phyloP scores from a whole-genome alignment of 495 filamentous ascomycete species.

The Xylaria venustula region DNA sequence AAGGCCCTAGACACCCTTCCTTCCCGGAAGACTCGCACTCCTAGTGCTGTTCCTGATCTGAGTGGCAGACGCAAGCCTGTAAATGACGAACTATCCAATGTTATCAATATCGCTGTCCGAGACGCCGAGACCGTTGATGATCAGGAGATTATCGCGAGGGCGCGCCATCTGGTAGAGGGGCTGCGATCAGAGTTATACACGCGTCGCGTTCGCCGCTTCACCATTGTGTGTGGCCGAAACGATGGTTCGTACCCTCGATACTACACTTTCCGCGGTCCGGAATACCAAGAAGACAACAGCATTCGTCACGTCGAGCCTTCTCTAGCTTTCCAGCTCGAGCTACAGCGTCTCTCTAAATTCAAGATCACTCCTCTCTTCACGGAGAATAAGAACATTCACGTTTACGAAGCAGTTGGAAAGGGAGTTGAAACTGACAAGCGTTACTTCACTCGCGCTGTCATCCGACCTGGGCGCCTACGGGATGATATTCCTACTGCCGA shows the following conservation, averaged over 20 bases:
- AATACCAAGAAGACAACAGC: constrained; percentile 84
- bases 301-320: constrained; percentile 98
- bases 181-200: constrained; percentile 79
- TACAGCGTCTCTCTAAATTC: constrained; percentile 92
- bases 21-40: constrained; percentile 44
- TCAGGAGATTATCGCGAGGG: constrained; percentile 70
- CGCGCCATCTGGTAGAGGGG: constrained; percentile 71
- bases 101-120: constrained; percentile 86
- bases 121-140: constrained; percentile 89
- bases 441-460: constrained; percentile 95
- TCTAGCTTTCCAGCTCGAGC: constrained; percentile 95
- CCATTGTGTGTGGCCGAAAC: constrained; percentile 93
- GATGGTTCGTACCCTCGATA: constrained; percentile 95
- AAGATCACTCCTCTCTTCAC: constrained; percentile 97
- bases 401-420: constrained; percentile 95
- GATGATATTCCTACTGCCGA: constrained; percentile 97
- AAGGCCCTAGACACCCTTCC: constrained; percentile 84
- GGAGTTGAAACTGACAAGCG: constrained; percentile 91
- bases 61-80: constrained; percentile 67
- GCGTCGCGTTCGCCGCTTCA: constrained; percentile 81
- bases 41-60: constrained; percentile 62
- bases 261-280: constrained; percentile 94
- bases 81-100: constrained; percentile 79
- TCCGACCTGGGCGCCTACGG: constrained; percentile 85
- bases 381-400: constrained; percentile 97